These are phyloP conservation scores for Candida tibetensis DNA, from an alignment of 805 yeast species.

Conservation along the genomic window DNA sequence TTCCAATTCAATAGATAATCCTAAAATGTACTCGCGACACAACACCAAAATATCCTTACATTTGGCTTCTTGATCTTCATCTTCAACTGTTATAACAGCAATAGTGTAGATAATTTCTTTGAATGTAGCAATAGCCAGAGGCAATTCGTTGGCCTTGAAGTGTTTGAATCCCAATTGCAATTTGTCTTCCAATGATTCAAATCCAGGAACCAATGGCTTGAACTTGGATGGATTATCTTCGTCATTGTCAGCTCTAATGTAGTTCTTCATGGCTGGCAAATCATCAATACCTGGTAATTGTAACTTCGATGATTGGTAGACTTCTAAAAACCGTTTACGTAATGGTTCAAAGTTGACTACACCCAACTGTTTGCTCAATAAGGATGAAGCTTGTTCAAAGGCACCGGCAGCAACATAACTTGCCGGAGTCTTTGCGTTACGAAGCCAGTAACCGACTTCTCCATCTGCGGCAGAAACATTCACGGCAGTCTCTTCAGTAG, in stretches of 20 bases:
- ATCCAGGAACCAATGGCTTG: conserved; percentile 73
- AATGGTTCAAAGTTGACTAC: conserved; percentile 84
- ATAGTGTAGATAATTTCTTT: conserved; percentile 75
- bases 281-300: conserved; percentile 73
- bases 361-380: conserved; percentile 87
- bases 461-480: conserved; percentile 39
- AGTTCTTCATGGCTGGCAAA: conserved; percentile 66
- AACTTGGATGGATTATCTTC: conserved; percentile 49
- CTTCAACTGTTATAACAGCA: conserved; percentile 66
- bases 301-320: conserved; percentile 76
- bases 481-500: conserved; percentile 9
- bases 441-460: conserved; percentile 78
- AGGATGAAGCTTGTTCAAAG: conserved; percentile 92
- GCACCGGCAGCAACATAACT: conserved; percentile 95
- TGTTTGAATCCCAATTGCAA: conserved; percentile 73
- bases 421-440: conserved; percentile 86
- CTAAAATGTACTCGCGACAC: conserved; percentile 88
- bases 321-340: conserved; percentile 75
- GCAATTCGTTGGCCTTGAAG: conserved; percentile 81
- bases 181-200: conserved; percentile 57
- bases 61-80: conserved; percentile 72
- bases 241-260: conserved; percentile 60
- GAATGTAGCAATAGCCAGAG: conserved; percentile 76
- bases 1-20: conserved; percentile 83
- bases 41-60: conserved; percentile 67